Base-by-base conservation (phyloP, 495 filamentous ascomycete species). In the Collariella sp. region DNA sequence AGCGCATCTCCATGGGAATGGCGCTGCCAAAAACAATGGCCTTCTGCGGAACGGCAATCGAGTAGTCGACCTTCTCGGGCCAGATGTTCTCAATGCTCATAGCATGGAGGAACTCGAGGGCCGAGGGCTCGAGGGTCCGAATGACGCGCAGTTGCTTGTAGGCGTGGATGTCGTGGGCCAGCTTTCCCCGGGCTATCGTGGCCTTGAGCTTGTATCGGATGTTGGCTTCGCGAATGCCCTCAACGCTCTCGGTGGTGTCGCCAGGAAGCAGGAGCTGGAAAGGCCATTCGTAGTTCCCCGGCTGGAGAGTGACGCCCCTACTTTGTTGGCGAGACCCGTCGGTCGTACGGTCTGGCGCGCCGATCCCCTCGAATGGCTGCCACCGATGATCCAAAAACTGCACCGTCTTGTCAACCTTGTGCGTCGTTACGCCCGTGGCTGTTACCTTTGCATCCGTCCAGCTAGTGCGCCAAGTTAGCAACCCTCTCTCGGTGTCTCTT, bases 21-120 rank as follows among this genome's bases (percentile, higher is more conserved):
- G 76, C 76, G 15, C 88, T 94, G 35, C 93, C 93, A 59, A 95
- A 96, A 9, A 95, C 84, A 52, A 93, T 84, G 0, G 90, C 91
- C 63, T 94, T 95, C 50, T 85, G 88, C 2, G 93, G 91, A 7
- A 91, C 84, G 55, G 84, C 83, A 53, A 98, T 85, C 7, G 86
- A 86, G 67, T 97, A 97, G 63, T 93, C 83, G 61, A 96, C 80
- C 74, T 98, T 98, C 69, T 91, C 87, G 11, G 87, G 82, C 93
- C 93, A 98, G 51, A 93, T 80, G 62, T 95, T 95, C 67, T 95
- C 87, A 48, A 95, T 83, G n/a, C 85, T 89, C 88, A 91, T 90
- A 11, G 86, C 85, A 65, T 93, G 87, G 16, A 86, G 80, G 55
- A 93, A 76, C 65, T 96, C 91, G 53, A 93, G 76, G 26, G 87